Evolutionary conservation across 768 basidiomycete species (phyloP), one percentile per base, ranked within the genome.

Genomic region (Gymnopilus dilepis): DNA sequence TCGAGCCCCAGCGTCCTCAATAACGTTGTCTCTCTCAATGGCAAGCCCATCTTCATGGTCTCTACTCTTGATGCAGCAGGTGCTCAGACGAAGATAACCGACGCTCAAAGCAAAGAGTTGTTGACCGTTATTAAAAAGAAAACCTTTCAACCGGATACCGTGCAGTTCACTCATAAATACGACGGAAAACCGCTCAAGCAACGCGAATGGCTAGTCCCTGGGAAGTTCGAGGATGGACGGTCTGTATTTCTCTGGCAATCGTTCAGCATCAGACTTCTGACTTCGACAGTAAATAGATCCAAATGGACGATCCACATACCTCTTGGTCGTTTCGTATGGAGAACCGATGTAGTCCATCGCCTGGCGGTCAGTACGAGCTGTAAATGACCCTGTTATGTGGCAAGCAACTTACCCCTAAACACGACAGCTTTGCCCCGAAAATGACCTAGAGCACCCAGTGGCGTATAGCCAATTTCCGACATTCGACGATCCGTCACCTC

Each of bases 1-100:
- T 68, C 64, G 26, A 67, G 63, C 19, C 55, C 65, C 26, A 70
- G 70, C 45, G 59, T 66, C 26, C 50, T 67, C 4, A 70, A 70
- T 45, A 65, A 67, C 2, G 53, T 57, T 8, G 40, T 73, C 8
- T 62, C 60, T 37, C 45, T 66, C 24, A 48, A 68, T 45, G 66
- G 66, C n/a, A 58, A 24, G 28, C 68, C 71, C 4, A 45, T 60
- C 9, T 67, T 68, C 30, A 59, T 34, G 9, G 62, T 73, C 3
- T 65, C 69, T 2, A 73, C 73, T 6, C 37, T 55, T 0, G 68
- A 69, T 33, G 41, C 42, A 15, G 60, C 65, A 4, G 68, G 55
- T 6, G 57, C 58, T 11, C 58, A 59, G 12, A 73, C 70, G 0
- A 65, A 63, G 43, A 60, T 74, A 50, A 63, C 53, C 3, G 70